A percentile compares a stretch with the other conserved stretches of the same genome.
phyloP scores from a whole-genome alignment of 768 basidiomycete genomes.

The Boletellus sp. region DNA sequence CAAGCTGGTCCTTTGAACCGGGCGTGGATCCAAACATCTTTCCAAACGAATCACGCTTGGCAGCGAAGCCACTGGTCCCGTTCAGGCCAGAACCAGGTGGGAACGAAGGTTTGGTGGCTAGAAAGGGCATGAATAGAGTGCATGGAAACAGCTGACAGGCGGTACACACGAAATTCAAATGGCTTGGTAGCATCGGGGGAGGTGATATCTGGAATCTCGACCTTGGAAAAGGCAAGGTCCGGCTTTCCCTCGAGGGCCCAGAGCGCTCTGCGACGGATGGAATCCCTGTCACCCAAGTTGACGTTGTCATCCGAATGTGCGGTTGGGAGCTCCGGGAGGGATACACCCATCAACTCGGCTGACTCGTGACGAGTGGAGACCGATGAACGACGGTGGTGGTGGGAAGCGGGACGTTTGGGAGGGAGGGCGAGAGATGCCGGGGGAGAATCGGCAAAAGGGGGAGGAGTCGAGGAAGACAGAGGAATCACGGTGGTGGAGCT shows the following conservation, averaged over 20 bases:
- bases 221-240: conserved; percentile 64
- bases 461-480: conserved; percentile 38
- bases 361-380: conserved; percentile 89
- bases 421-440: conserved; percentile 26
- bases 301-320: conserved; percentile 63
- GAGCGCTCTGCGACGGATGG: conserved; percentile 76
- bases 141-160: not conserved
- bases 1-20: conserved; percentile 70
- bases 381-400: conserved; percentile 81
- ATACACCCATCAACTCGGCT: conserved; percentile 84
- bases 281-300: conserved; percentile 69
- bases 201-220: conserved; percentile 79
- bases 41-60: conserved; percentile 77
- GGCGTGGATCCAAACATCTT: conserved; percentile 61
- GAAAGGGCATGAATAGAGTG: not conserved
- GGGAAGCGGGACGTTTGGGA: conserved; percentile 63
- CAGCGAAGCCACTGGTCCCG: conserved; percentile 42
- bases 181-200: conserved; percentile 54
- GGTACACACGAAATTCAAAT: conserved; percentile 64
- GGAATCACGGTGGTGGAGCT: conserved; percentile 44
- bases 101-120: conserved; percentile 62
- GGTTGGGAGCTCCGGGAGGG: conserved; percentile 61
- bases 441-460: conserved; percentile 36
- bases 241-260: conserved; percentile 86
- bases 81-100: conserved; percentile 43